These are phyloP conservation scores for Lactifluus echinatus DNA, from an alignment of 768 basidiomycete genomes.

Conservation along the genomic window DNA sequence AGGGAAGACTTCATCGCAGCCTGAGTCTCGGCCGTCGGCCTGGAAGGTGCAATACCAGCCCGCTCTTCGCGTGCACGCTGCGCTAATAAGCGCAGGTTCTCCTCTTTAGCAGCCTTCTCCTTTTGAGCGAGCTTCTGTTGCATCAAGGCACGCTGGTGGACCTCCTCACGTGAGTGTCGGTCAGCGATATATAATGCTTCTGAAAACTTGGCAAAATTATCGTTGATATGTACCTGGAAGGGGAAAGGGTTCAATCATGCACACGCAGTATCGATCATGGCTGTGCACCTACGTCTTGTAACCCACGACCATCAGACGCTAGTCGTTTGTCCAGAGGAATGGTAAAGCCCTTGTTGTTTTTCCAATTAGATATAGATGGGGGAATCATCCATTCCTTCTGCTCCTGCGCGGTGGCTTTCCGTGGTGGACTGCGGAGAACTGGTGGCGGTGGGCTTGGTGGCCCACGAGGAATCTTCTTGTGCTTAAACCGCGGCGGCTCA, in stretches of 20 bases:
- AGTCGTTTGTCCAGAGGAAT: constrained; percentile 97
- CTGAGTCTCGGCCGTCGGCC: constrained; percentile 57
- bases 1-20: constrained; percentile 68
- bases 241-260: neutral
- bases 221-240: constrained; percentile 88
- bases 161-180: constrained; percentile 96
- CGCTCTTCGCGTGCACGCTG: constrained; percentile 96
- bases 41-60: constrained; percentile 57
- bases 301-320: constrained; percentile 94
- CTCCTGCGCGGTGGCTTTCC: constrained; percentile 92
- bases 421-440: constrained; percentile 87
- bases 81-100: constrained; percentile 86
- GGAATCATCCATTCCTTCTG: constrained; percentile 99
- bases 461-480: constrained; percentile 97
- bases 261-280: neutral
- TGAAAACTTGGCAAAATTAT: constrained; percentile 98
- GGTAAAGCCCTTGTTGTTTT: constrained; percentile 99
- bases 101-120: constrained; percentile 95
- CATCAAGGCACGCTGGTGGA: constrained; percentile 92
- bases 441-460: constrained; percentile 96
- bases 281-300: constrained; percentile 76
- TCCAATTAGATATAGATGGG: constrained; percentile 99
- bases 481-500: constrained; percentile 95
- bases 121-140: constrained; percentile 98
- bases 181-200: constrained; percentile 94